Conservation (phyloP, 345 rosid genomes). For the Noccaea caerulescens region DNA sequence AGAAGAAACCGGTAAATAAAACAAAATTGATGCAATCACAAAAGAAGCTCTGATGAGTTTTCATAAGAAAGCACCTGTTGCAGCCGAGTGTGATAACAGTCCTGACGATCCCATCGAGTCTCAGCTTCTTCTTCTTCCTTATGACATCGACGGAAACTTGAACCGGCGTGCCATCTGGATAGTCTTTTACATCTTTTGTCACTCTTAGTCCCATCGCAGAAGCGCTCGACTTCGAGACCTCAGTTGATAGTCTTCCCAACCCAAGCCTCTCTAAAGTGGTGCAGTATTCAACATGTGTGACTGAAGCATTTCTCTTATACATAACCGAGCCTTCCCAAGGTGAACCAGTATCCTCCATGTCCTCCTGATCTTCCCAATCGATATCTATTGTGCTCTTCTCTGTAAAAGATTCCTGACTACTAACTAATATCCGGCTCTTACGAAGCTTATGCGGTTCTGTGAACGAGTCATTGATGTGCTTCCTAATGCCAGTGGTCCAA, state of each 20-base stretch:
- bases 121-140: conserved; percentile 70
- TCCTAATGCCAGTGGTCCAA: conserved; percentile 19
- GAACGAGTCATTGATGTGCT: conserved; percentile 15
- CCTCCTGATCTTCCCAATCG: conserved; percentile 65
- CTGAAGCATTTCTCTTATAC: conserved; percentile 72
- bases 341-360: conserved; percentile 54
- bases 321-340: conserved; percentile 95
- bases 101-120: conserved; percentile 90
- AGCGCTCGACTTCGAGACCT: conserved; percentile 72
- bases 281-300: conserved; percentile 79
- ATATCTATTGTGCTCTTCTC: conserved; percentile 51
- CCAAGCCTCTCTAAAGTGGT: conserved; percentile 97
- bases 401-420: conserved; percentile 41
- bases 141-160: conserved; percentile 83
- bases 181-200: conserved; percentile 87
- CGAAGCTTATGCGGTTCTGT: conserved; percentile 21
- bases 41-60: conserved; percentile 3
- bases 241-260: conserved; percentile 65
- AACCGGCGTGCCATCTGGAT: conserved; percentile 88
- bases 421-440: conserved; percentile 40
- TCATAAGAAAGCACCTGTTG: conserved; percentile 61
- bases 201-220: conserved; percentile 81
- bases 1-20: not conserved
- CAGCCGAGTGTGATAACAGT: conserved; percentile 79
- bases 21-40: conserved; percentile 9